Conservation (phyloP, 805 yeast species). For the Kazachstania psychrophila region DNA sequence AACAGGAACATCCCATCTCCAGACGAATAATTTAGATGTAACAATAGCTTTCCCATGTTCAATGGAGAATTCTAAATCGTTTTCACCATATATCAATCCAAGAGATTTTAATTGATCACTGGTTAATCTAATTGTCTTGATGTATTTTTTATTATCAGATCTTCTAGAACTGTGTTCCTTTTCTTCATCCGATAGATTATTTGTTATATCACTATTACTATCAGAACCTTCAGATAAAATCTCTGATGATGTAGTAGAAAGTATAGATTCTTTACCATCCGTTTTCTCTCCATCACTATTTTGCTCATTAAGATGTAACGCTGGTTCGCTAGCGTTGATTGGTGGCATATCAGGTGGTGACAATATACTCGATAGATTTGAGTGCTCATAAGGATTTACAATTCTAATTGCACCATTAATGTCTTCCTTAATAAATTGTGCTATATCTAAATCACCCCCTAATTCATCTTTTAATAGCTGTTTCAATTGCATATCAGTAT, state of each 20-base stretch:
- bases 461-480: slow-evolving; percentile 71
- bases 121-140: slow-evolving; percentile 82
- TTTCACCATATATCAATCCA: slow-evolving; percentile 68
- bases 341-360: slow-evolving; percentile 22
- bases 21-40: slow-evolving; percentile 62
- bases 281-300: neutral
- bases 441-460: slow-evolving; percentile 41
- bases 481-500: slow-evolving; percentile 66
- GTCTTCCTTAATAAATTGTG: slow-evolving; percentile 45
- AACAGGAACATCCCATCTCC: slow-evolving; percentile 79
- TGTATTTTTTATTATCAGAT: slow-evolving; percentile 35
- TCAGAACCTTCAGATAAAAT: neutral
- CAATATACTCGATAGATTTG: neutral
- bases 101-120: slow-evolving; percentile 77
- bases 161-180: too few species aligned
- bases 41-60: slow-evolving; percentile 76
- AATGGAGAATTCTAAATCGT: slow-evolving; percentile 68
- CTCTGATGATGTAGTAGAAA: slow-evolving; percentile 1
- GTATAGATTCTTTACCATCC: neutral
- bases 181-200: neutral
- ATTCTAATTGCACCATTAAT: slow-evolving; percentile 61
- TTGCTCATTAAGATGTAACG: neutral
- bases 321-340: slow-evolving; percentile 11
- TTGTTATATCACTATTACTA: neutral
- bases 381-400: slow-evolving; percentile 28